Evolutionary conservation across 805 yeast species (phyloP).

Genomic region (Wickerhamomyces xylosicus): DNA sequence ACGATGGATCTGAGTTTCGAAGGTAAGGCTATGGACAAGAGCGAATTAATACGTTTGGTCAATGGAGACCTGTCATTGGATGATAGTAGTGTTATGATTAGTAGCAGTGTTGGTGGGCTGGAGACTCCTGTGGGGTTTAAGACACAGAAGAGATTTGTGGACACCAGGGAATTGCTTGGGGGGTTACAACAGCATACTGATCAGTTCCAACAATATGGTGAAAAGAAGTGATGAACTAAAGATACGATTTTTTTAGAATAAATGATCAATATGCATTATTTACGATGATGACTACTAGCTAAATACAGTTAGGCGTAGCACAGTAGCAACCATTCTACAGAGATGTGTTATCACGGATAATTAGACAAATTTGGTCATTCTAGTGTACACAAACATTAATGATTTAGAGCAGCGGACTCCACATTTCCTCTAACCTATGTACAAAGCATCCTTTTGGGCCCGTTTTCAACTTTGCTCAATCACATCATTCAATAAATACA

Average conservation of each 20-base stretch:
- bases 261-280: too few relatives aligned
- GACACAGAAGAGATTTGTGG: conserved; percentile 7
- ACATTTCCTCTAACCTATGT: not conserved
- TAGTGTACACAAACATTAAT: too few relatives aligned
- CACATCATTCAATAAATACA: not conserved
- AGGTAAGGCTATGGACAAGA: conserved; percentile 34
- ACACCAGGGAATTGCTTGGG: conserved; percentile 13
- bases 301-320: too few relatives aligned
- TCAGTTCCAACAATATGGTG: not conserved
- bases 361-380: too few relatives aligned
- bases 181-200: not conserved
- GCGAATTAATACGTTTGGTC: conserved; percentile 30
- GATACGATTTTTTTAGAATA: too few relatives aligned
- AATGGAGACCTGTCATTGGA: conserved; percentile 11
- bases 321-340: too few relatives aligned
- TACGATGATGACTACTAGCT: too few relatives aligned
- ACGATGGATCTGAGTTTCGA: conserved; percentile 33
- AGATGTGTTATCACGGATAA: too few relatives aligned
- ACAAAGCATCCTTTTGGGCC: not conserved
- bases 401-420: not conserved
- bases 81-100: conserved; percentile 23
- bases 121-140: conserved; percentile 1
- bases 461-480: not conserved
- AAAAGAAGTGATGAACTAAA: conserved; percentile 7
- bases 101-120: conserved; percentile 19